These are phyloP conservation scores for Psophocarpus tetragonolobus DNA, from an alignment of 306 rosid species.

Conservation along the genomic window DNA sequence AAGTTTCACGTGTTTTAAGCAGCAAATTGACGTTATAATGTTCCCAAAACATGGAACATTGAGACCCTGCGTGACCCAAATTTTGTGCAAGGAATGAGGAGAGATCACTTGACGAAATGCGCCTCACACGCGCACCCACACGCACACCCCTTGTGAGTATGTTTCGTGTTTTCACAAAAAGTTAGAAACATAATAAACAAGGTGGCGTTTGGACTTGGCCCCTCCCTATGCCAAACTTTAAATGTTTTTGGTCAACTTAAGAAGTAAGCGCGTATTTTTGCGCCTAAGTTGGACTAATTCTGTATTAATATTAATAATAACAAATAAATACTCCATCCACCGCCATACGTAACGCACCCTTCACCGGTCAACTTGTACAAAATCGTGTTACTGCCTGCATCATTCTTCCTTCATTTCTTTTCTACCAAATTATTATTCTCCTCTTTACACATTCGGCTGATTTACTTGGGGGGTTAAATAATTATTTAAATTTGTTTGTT, in stretches of 20 bases:
- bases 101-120: background rate
- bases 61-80: background rate
- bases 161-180: background rate
- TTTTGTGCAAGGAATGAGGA: background rate
- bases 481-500: too few relatives aligned
- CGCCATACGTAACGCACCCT: background rate
- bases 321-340: background rate
- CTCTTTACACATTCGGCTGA: too few relatives aligned
- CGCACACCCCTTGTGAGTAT: background rate
- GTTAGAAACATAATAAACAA: background rate
- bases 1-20: too few relatives aligned
- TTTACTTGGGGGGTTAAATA: too few relatives aligned
- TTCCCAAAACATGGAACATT: too few relatives aligned
- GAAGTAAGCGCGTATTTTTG: constrained; percentile 19
- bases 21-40: too few relatives aligned
- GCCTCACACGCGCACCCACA: background rate
- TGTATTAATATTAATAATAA: background rate
- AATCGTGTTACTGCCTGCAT: constrained; percentile 32
- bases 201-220: constrained; percentile 42
- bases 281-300: constrained; percentile 19
- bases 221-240: background rate
- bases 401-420: constrained; percentile 29
- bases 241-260: constrained; percentile 1
- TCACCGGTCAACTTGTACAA: constrained; percentile 21
- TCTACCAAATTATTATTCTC: background rate